Evolutionary conservation across 2,329 filamentous ascomycete genomes (phyloP).

Genomic region (Colletotrichum australisinense): DNA sequence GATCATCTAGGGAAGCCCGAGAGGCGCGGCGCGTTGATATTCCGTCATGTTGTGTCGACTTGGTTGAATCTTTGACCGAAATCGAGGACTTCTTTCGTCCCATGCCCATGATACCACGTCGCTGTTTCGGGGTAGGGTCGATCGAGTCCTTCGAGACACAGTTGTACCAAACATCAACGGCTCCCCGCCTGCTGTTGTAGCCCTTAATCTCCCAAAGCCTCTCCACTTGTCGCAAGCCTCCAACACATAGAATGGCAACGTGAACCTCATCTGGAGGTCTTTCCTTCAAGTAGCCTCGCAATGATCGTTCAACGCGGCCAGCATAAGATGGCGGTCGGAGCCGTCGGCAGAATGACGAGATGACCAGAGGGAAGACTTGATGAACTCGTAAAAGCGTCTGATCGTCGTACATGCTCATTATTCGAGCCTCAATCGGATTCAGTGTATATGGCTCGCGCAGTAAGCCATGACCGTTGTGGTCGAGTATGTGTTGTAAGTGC

Average conservation of each 20-base stretch:
- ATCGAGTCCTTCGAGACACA: conserved; percentile 58
- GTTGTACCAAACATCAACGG: conserved; percentile 71
- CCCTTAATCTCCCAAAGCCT: conserved; percentile 75
- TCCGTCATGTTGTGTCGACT: conserved; percentile 34
- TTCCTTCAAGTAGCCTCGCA: conserved; percentile 73
- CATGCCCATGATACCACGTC: conserved; percentile 64
- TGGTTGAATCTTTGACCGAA: conserved; percentile 46
- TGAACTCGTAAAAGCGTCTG: conserved; percentile 71
- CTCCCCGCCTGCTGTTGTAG: conserved; percentile 69
- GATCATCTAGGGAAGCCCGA: conserved; percentile 17
- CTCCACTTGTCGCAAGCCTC: conserved; percentile 72
- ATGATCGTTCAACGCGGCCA: conserved; percentile 69
- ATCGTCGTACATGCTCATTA: conserved; percentile 75
- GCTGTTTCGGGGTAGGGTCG: conserved; percentile 58
- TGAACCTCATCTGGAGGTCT: conserved; percentile 73
- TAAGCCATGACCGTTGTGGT: conserved; percentile 64
- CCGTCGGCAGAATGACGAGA: conserved; percentile 72
- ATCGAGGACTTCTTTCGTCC: conserved; percentile 68
- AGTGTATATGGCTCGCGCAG: conserved; percentile 65
- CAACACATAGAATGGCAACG: conserved; percentile 68
- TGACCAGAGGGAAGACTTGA: conserved; percentile 72
- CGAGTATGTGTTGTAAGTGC: conserved; percentile 66
- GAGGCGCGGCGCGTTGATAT: conserved; percentile 13
- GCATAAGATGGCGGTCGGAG: conserved; percentile 73
- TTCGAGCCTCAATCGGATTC: conserved; percentile 71